Percentiles rank a stretch among this genome's conserved stretches.
Evolutionary conservation across 345 rosid genomes (phyloP).

Genomic region (Microcos paniculata): DNA sequence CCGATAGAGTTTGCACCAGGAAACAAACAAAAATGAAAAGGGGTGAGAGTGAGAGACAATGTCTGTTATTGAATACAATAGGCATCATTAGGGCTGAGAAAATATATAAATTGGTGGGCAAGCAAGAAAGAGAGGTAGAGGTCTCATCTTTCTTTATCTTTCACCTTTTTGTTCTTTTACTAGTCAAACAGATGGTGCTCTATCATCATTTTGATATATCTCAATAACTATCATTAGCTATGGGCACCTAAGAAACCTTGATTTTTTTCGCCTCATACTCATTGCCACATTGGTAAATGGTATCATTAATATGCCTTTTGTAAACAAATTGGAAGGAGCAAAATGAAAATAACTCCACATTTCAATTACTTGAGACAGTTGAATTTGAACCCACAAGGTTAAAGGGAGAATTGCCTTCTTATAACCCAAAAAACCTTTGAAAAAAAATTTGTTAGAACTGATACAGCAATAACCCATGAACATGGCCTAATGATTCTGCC

Average conservation of each 20-base stretch:
- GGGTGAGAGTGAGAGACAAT: conserved; percentile 15
- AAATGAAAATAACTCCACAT: neutral
- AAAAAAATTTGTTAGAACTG: too few relatives aligned
- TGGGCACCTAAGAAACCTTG: neutral
- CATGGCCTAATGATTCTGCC: too few relatives aligned
- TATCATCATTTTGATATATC: conserved; percentile 37
- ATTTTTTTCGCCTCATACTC: neutral
- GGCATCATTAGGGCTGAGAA: conserved; percentile 44
- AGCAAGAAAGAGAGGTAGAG: conserved; percentile 8
- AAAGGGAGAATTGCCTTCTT: neutral
- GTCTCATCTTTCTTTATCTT: neutral
- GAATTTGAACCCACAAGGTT: neutral
- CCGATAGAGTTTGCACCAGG: neutral
- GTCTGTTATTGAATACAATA: conserved; percentile 22
- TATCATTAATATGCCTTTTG: too few relatives aligned
- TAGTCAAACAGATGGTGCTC: conserved; percentile 32
- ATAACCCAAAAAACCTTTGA: too few relatives aligned
- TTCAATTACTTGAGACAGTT: too few relatives aligned
- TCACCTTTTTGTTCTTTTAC: conserved; percentile 13
- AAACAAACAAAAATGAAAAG: too few relatives aligned
- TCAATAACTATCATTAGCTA: conserved; percentile 28
- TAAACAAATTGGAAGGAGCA: neutral
- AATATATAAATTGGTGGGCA: conserved; percentile 26
- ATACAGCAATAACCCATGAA: too few relatives aligned
- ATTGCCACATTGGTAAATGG: too few relatives aligned